Percentiles rank a stretch among this genome's conserved stretches.
Conservation (phyloP, 164 flowering plant genomes). For the Chloranthus sessilifolius region DNA sequence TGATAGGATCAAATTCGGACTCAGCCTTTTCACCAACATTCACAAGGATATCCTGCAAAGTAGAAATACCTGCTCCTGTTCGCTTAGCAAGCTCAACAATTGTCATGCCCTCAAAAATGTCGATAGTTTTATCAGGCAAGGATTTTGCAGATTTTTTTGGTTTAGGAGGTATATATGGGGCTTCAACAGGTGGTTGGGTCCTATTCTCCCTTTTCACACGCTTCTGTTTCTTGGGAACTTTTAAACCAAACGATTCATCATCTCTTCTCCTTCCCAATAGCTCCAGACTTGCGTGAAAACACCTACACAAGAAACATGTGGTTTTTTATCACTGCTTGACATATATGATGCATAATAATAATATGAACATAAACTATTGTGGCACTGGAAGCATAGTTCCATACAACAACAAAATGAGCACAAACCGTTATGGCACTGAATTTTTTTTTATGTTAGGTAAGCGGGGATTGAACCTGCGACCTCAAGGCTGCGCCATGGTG, state of each 20-base stretch:
- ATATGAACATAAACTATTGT: too few species aligned
- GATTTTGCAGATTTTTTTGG: conserved; percentile 34
- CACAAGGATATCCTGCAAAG: conserved; percentile 53
- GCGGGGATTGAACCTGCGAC: too few species aligned
- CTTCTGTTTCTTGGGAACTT: conserved; percentile 47
- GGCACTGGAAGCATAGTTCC: too few species aligned
- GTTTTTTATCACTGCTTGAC: too few species aligned
- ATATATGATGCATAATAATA: too few species aligned
- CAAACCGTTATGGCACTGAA: too few species aligned
- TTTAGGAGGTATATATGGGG: conserved; percentile 70
- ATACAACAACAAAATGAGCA: too few species aligned
- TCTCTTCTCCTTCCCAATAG: conserved; percentile 29
- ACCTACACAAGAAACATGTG: conserved; percentile 49
- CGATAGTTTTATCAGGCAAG: conserved; percentile 49
- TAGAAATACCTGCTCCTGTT: conserved; percentile 45
- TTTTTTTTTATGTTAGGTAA: too few species aligned
- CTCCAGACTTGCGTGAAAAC: conserved; percentile 49
- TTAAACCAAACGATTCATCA: conserved; percentile 34
- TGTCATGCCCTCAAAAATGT: conserved; percentile 94
- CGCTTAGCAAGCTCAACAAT: conserved; percentile 74
- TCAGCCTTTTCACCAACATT: conserved; percentile 77
- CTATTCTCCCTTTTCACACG: conserved; percentile 39
- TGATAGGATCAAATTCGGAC: conserved; percentile 78
- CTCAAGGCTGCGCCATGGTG: too few species aligned
- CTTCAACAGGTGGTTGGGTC: conserved; percentile 71